phyloP scores from a whole-genome alignment of 129 eudicot genomes.

The Flaveria ramosissima region DNA sequence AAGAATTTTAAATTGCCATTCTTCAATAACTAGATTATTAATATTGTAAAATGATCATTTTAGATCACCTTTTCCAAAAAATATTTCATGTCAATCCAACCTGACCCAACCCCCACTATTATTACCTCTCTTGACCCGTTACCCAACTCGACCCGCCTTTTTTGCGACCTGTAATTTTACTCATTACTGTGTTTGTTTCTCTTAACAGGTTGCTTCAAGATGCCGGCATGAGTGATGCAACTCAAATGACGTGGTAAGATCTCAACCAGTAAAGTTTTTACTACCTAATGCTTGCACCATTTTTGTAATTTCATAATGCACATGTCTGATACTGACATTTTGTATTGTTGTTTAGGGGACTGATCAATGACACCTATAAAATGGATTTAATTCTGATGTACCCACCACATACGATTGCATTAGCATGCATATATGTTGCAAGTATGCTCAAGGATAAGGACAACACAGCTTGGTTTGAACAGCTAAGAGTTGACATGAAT shows the following conservation, averaged over 20 bases:
- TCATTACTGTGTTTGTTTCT: slow-evolving; percentile 17
- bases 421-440: slow-evolving; percentile 91
- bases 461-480: slow-evolving; percentile 96
- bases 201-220: slow-evolving; percentile 81
- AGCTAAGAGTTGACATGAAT: slow-evolving; percentile 95
- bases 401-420: slow-evolving; percentile 92
- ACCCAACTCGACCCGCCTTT: neutral
- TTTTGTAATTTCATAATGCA: neutral
- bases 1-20: neutral
- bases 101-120: neutral
- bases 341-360: slow-evolving; percentile 63
- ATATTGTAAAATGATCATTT: neutral
- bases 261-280: neutral
- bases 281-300: neutral
- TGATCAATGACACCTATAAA: slow-evolving; percentile 89
- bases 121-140: neutral
- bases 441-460: slow-evolving; percentile 90
- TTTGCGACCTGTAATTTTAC: neutral
- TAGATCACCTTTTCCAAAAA: neutral
- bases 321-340: slow-evolving; percentile 12
- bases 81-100: neutral
- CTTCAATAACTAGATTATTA: neutral
- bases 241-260: slow-evolving; percentile 84
- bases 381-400: slow-evolving; percentile 90
- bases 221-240: slow-evolving; percentile 91